Conservation (phyloP, 1,284 basidiomycete species). For the Cronartium quercuum region DNA sequence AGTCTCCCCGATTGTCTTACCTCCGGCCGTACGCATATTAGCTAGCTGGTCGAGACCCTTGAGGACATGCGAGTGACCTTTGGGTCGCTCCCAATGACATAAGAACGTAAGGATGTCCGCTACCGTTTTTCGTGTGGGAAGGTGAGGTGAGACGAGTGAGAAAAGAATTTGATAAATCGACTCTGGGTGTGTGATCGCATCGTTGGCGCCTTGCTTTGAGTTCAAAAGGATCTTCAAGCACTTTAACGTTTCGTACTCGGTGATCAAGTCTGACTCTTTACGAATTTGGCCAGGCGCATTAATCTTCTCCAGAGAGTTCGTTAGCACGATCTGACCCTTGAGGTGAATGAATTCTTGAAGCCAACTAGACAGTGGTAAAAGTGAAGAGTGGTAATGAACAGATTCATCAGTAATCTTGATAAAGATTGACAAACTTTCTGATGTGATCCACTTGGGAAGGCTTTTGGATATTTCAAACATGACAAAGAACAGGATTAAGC, state of each 20-base stretch:
- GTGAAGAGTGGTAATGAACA: neutral
- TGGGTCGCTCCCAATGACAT: constrained; percentile 53
- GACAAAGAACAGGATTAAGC: constrained; percentile 1
- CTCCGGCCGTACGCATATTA: constrained; percentile 57
- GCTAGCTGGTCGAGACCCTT: constrained; percentile 54
- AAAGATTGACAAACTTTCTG: no score
- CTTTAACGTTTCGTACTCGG: constrained; percentile 86
- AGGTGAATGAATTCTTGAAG: constrained; percentile 68
- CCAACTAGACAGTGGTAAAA: constrained; percentile 58
- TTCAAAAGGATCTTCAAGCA: constrained; percentile 81
- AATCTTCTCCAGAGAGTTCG: constrained; percentile 68
- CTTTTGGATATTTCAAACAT: constrained; percentile 32
- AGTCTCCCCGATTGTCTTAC: constrained; percentile 56
- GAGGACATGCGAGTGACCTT: constrained; percentile 53
- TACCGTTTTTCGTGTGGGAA: constrained; percentile 72
- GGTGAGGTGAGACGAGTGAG: constrained; percentile 73
- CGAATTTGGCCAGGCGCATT: constrained; percentile 55
- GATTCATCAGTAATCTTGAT: neutral
- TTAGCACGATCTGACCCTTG: constrained; percentile 77
- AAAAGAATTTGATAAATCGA: constrained; percentile 76
- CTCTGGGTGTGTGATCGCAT: constrained; percentile 69
- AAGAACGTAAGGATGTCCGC: constrained; percentile 67
- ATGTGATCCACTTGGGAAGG: neutral
- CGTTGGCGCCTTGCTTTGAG: constrained; percentile 62
- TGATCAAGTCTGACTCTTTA: constrained; percentile 60